Base-by-base conservation (phyloP, 2,329 filamentous ascomycete species). In the Davidsoniella australis region DNA sequence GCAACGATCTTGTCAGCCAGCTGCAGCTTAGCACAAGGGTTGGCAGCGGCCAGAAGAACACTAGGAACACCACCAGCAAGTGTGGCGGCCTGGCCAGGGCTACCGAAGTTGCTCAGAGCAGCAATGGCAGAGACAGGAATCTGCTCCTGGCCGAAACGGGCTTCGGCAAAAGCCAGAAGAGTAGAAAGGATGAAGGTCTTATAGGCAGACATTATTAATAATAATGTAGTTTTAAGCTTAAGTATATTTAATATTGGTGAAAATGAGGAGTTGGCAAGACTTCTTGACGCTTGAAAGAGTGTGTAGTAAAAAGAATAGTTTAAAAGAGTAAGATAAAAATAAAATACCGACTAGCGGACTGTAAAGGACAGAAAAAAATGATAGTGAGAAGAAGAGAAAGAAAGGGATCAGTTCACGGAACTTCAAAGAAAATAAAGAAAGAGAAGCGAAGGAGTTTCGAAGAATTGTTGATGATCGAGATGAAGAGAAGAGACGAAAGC, bases 131-230 rank as follows among this genome's bases (percentile, higher is more conserved):
- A 57, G 46, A 78, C 75, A 45, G 76, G 71, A 41, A 67, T 56
- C 57, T 79, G 73, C 61, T 82, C 78, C 63, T 80, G 76, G 42
- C 72, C 72, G 61, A 82, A 82, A 56, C 78, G 69, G 53, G 72
- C 72, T 54, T 73, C 64, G 54, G 63, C 65, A 44, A 66, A 57
- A 39, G 68, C 67, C 58, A 68, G 52, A 39, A 72, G 58, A 58
- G 61, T 58, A 41, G 66, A 58, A 53, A 70, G 56, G 55, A 69
- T 49, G 54, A 64, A 48, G 41, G 61, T 48, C 58, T 68, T 68
- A 57, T 63, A 58, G 55, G 50, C 41, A 54, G 67, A 65, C 68
- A 72, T 72, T 52, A 55, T 66, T 57, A 14, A 41, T 12, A 45
- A 42, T 24, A 26, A 45, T 24, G 20, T n/a, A 39, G 16, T 41